Conservation (phyloP, 352 stramenopile species). For the Globisporangium barbulae region DNA sequence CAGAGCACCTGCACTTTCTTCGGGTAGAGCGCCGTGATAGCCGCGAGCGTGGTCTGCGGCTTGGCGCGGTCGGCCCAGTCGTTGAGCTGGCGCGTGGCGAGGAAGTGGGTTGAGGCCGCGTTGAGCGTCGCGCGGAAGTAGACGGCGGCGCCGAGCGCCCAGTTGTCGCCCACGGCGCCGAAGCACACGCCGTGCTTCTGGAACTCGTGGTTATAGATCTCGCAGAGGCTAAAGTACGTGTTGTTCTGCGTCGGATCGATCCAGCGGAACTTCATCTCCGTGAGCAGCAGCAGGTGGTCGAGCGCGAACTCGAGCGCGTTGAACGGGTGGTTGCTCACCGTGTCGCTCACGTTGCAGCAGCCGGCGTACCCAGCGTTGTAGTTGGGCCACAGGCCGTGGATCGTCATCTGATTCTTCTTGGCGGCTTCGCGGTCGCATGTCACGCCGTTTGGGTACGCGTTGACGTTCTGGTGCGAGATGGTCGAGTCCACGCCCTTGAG, state of each 20-base stretch:
- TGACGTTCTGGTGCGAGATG: conserved; percentile 76
- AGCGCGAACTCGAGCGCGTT: conserved; percentile 38
- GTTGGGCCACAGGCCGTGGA: conserved; percentile 75
- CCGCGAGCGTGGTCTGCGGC: conserved; percentile 31
- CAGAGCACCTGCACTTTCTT: conserved; percentile 65
- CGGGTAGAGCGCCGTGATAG: conserved; percentile 55
- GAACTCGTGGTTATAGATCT: conserved; percentile 85
- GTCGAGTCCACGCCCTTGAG: conserved; percentile 66
- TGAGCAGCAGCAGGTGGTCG: conserved; percentile 46
- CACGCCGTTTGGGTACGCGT: conserved; percentile 49
- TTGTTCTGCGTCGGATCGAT: conserved; percentile 51
- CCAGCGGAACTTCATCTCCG: conserved; percentile 58
- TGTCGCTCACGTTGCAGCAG: conserved; percentile 63
- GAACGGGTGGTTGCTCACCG: conserved; percentile 52
- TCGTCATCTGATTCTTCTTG: conserved; percentile 55
- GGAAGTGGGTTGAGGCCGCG: conserved; percentile 32
- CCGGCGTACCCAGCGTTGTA: conserved; percentile 65
- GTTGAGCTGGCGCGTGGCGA: conserved; percentile 51
- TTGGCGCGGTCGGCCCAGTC: conserved; percentile 30
- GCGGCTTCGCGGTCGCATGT: conserved; percentile 36
- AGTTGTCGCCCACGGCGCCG: conserved; percentile 47
- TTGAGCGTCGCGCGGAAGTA: conserved; percentile 70
- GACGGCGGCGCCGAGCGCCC: conserved; percentile 41
- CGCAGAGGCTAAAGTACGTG: conserved; percentile 60
- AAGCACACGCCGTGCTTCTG: conserved; percentile 84